Percentiles rank a stretch among this genome's conserved stretches.
Conservation (phyloP, 345 rosid species). For the Microcos paniculata region DNA sequence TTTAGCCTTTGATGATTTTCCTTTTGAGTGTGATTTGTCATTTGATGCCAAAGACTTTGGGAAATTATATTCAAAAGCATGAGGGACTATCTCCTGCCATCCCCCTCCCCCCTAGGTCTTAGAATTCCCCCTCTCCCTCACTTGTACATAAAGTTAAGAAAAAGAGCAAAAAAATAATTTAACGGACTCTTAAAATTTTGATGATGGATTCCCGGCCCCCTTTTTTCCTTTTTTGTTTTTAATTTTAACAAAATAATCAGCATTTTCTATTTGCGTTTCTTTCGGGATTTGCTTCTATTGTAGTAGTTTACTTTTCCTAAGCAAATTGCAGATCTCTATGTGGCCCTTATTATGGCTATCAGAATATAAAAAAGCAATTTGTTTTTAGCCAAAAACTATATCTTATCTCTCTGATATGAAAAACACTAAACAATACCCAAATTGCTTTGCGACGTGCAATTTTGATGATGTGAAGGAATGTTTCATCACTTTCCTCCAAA, state of each 20-base stretch:
- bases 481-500: neutral
- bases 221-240: too few relatives aligned
- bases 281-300: neutral
- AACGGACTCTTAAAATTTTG: too few relatives aligned
- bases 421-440: neutral
- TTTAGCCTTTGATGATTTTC: neutral
- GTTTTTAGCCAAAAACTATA: neutral
- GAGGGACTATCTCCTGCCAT: too few relatives aligned
- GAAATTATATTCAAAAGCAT: neutral
- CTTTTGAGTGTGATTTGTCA: constrained; percentile 5
- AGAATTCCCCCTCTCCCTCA: too few relatives aligned
- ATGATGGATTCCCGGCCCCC: too few relatives aligned
- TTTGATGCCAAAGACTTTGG: neutral
- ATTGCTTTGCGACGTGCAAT: neutral
- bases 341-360: neutral
- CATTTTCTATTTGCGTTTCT: neutral
- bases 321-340: neutral
- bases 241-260: too few relatives aligned
- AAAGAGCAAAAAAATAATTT: too few relatives aligned
- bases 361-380: neutral
- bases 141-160: too few relatives aligned
- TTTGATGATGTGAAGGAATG: neutral
- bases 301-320: neutral
- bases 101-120: too few relatives aligned
- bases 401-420: neutral